Evolutionary conservation across 768 basidiomycete species (phyloP).

Genomic region (Tylopilus intermedius): DNA sequence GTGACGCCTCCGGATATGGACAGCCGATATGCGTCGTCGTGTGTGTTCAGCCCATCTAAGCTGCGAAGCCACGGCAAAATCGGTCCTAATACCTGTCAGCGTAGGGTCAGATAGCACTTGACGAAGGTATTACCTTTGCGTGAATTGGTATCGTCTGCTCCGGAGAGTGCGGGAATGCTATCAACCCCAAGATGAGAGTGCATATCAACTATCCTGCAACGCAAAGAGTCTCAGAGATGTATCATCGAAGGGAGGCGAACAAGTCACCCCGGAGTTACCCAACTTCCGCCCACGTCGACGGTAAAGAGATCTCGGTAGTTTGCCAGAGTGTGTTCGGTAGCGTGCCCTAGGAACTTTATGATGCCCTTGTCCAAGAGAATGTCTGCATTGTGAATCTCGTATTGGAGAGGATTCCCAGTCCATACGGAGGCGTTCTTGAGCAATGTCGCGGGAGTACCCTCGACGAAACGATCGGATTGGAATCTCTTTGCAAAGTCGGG

Average conservation of each 20-base stretch:
- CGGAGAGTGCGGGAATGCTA: constrained; percentile 50
- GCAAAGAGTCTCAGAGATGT: constrained; percentile 32
- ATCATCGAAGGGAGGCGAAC: constrained; percentile 19
- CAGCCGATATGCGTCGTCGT: constrained; percentile 69
- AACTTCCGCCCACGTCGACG: constrained; percentile 58
- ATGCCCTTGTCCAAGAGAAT: constrained; percentile 39
- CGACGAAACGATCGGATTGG: constrained; percentile 36
- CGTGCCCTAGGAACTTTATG: constrained; percentile 36
- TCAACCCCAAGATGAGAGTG: constrained; percentile 78
- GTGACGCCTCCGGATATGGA: constrained; percentile 88
- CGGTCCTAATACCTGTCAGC: constrained; percentile 34
- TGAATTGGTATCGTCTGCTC: constrained; percentile 60
- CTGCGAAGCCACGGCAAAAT: constrained; percentile 75
- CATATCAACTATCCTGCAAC: constrained; percentile 51
- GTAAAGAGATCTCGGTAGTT: constrained; percentile 43
- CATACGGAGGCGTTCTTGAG: constrained; percentile 50
- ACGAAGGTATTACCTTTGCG: constrained; percentile 35
- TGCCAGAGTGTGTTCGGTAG: constrained; percentile 35
- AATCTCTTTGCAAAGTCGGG: constrained; percentile 29
- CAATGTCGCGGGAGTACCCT: constrained; percentile 35
- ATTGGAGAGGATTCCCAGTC: constrained; percentile 41
- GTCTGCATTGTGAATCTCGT: constrained; percentile 33
- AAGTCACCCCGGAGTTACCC: constrained; percentile 65
- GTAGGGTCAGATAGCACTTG: background rate
- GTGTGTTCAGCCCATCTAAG: constrained; percentile 82